phyloP scores from a whole-genome alignment of 306 rosid genomes.

The Boehmeria nivea region DNA sequence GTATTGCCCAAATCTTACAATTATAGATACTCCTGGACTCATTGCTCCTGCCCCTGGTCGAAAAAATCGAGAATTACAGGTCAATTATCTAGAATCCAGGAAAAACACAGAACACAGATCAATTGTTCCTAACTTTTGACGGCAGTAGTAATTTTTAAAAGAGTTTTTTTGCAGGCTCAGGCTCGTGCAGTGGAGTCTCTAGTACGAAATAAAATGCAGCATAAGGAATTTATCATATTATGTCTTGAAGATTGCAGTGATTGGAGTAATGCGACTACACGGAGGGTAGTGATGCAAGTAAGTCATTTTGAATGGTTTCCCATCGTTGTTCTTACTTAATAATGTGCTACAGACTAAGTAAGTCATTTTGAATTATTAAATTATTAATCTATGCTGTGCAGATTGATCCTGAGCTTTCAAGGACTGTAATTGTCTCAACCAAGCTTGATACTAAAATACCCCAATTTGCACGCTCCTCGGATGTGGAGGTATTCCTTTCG shows the following conservation, averaged over 20 bases:
- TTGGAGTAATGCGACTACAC: slow-evolving; percentile 90
- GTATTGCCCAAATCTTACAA: slow-evolving; percentile 89
- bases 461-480: slow-evolving; percentile 89
- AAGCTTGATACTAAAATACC: slow-evolving; percentile 94
- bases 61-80: slow-evolving; percentile 71
- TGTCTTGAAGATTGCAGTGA: slow-evolving; percentile 96
- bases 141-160: no score
- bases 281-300: slow-evolving; percentile 93
- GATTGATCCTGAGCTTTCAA: slow-evolving; percentile 90
- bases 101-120: background rate
- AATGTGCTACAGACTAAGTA: no score
- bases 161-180: slow-evolving; percentile 44
- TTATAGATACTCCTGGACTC: slow-evolving; percentile 92
- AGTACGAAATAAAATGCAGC: slow-evolving; percentile 89
- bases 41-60: slow-evolving; percentile 94
- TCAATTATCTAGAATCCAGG: background rate
- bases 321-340: no score
- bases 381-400: slow-evolving; percentile 11
- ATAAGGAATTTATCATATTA: slow-evolving; percentile 77
- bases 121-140: no score
- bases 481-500: slow-evolving; percentile 89
- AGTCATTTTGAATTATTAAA: no score
- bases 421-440: slow-evolving; percentile 90
- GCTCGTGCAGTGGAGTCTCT: slow-evolving; percentile 87
- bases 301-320: background rate